Evolutionary conservation across 208 protist species (phyloP).

Genomic region (Crithidia brevicula): DNA sequence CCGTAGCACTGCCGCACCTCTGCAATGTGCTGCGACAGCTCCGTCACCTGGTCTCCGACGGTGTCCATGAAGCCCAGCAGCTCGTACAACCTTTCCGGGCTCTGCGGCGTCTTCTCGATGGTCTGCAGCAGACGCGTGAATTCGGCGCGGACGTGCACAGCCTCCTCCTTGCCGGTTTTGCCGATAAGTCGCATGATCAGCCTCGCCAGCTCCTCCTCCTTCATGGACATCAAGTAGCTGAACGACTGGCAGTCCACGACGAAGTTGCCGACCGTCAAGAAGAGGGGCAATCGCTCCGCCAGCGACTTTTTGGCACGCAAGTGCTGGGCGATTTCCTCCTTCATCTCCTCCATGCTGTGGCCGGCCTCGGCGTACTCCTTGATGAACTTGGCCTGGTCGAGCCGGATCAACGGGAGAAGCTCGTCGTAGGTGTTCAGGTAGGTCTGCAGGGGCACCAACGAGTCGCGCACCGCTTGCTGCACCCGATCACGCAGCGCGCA

Average conservation of each 20-base stretch:
- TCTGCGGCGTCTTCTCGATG: constrained; percentile 87
- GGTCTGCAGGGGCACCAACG: constrained; percentile 82
- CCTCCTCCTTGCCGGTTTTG: constrained; percentile 78
- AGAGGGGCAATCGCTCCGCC: constrained; percentile 89
- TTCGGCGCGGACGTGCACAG: constrained; percentile 71
- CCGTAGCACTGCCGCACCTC: constrained; percentile 93
- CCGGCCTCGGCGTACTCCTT: constrained; percentile 79
- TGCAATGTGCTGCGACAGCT: constrained; percentile 83
- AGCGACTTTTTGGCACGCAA: constrained; percentile 89
- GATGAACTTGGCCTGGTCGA: constrained; percentile 90
- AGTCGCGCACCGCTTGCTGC: constrained; percentile 52
- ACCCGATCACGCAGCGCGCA: constrained; percentile 75
- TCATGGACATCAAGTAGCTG: constrained; percentile 92
- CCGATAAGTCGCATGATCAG: constrained; percentile 93
- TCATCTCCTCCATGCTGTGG: constrained; percentile 91
- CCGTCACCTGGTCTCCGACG: constrained; percentile 74
- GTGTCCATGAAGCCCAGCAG: constrained; percentile 90
- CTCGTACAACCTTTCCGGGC: constrained; percentile 91
- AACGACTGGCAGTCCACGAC: constrained; percentile 95
- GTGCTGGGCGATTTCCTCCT: constrained; percentile 92
- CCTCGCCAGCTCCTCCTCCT: constrained; percentile 93
- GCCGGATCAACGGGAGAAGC: constrained; percentile 86
- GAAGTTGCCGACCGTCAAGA: constrained; percentile 94
- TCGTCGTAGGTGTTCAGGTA: constrained; percentile 93
- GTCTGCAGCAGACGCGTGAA: constrained; percentile 88